Conservation (phyloP, 805 yeast genomes). For the Candida oleophila region DNA sequence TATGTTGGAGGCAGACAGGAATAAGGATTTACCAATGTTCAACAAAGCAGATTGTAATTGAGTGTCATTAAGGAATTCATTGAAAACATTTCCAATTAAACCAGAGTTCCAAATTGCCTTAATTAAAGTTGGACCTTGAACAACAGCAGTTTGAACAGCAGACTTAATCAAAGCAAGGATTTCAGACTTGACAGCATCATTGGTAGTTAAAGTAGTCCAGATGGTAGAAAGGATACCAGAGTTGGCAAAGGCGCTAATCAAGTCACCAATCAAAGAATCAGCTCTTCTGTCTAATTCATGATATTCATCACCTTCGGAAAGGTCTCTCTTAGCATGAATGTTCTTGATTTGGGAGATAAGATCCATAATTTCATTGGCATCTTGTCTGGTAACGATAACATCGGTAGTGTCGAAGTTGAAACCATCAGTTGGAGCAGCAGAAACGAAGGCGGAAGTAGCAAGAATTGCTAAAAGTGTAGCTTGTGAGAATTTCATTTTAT, state of each 20-base stretch:
- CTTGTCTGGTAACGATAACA: constrained; percentile 33
- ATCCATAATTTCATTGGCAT: constrained; percentile 30
- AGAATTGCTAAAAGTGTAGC: constrained; percentile 40
- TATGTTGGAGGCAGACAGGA: constrained; percentile 31
- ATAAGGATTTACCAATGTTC: constrained; percentile 31
- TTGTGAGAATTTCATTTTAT: constrained; percentile 39
- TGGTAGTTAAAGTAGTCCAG: constrained; percentile 33
- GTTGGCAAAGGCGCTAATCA: constrained; percentile 33
- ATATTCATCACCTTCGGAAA: constrained; percentile 27
- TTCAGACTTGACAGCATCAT: constrained; percentile 25
- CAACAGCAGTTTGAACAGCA: constrained; percentile 32
- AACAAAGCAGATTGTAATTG: constrained; percentile 34
- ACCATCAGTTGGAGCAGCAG: constrained; percentile 31
- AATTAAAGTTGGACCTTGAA: constrained; percentile 41
- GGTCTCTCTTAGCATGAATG: constrained; percentile 37
- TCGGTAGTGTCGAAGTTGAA: constrained; percentile 15
- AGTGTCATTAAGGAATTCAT: constrained; percentile 28
- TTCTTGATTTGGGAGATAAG: constrained; percentile 31
- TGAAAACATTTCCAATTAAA: constrained; percentile 32
- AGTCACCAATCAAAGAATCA: constrained; percentile 33
- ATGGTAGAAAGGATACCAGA: constrained; percentile 40
- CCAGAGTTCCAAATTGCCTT: constrained; percentile 43
- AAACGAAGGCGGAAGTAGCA: constrained; percentile 35
- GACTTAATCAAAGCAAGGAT: constrained; percentile 27
- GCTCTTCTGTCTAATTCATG: constrained; percentile 32